These are phyloP conservation scores for Kwoniella shandongensis DNA, from an alignment of 768 basidiomycete species.

Conservation along the genomic window DNA sequence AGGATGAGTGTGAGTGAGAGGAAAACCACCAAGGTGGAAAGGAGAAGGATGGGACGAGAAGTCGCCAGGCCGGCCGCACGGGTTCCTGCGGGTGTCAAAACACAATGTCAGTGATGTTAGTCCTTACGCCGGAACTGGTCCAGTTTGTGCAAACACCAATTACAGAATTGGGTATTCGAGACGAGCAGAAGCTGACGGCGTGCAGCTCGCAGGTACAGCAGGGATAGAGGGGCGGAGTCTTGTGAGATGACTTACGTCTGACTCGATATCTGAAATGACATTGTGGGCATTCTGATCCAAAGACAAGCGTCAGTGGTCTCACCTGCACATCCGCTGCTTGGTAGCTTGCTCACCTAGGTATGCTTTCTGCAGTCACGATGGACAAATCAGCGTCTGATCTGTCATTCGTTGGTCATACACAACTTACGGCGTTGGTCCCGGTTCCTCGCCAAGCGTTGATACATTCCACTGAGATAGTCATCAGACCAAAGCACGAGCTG, in stretches of 20 bases:
- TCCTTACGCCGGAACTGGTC: too few species aligned
- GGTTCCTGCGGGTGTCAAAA: conserved; percentile 28
- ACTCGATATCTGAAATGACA: conserved; percentile 47
- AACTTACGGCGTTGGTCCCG: conserved; percentile 45
- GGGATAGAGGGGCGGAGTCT: background rate
- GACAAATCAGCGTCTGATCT: too few species aligned
- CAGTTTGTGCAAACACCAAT: too few species aligned
- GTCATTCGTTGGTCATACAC: too few species aligned
- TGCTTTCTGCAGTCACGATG: conserved; percentile 41
- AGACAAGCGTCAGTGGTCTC: background rate
- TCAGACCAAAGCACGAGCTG: too few species aligned
- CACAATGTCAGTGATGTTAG: too few species aligned
- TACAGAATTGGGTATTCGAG: background rate
- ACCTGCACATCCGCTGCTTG: background rate
- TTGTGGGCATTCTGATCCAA: conserved; percentile 42
- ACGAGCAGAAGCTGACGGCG: background rate
- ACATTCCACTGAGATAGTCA: conserved; percentile 42
- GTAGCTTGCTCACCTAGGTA: conserved; percentile 31
- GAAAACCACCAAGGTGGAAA: conserved; percentile 39
- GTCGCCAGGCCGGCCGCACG: conserved; percentile 45
- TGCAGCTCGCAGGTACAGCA: background rate
- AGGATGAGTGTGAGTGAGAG: conserved; percentile 23
- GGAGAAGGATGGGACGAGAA: conserved; percentile 39
- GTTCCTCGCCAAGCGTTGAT: conserved; percentile 47
- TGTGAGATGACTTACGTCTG: conserved; percentile 23